Conservation (phyloP, 257 asterid species). For the Craterostigma plantagineum region DNA sequence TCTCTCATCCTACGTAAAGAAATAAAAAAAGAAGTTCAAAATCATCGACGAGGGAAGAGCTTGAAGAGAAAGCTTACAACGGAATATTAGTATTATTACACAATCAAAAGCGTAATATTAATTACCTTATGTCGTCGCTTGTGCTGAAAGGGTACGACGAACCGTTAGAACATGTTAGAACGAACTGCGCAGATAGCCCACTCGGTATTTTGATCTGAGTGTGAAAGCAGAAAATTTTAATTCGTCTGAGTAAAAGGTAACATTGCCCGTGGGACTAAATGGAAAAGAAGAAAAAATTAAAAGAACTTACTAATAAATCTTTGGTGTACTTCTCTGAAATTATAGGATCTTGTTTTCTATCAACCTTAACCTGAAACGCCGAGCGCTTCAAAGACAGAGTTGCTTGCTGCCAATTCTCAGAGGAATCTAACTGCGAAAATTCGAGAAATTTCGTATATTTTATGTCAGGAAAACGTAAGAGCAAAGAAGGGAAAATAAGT, state of each 20-base stretch:
- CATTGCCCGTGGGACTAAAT: neutral
- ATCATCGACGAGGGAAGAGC: neutral
- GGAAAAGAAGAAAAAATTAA: neutral
- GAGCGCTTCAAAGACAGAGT: constrained; percentile 46
- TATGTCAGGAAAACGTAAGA: too few species aligned
- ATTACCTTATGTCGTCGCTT: constrained; percentile 60
- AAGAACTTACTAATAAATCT: constrained; percentile 63
- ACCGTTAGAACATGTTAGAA: constrained; percentile 61
- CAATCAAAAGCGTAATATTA: constrained; percentile 5
- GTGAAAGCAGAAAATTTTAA: constrained; percentile 7
- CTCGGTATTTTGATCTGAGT: constrained; percentile 81
- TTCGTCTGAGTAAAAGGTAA: constrained; percentile 1
- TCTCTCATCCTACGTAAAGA: constrained; percentile 56
- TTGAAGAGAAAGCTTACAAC: neutral
- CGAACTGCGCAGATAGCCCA: constrained; percentile 74
- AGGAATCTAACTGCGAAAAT: constrained; percentile 41
- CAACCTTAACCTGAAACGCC: constrained; percentile 68
- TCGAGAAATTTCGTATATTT: too few species aligned
- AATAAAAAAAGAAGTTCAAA: constrained; percentile 3
- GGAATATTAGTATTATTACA: neutral
- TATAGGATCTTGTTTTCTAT: constrained; percentile 35
- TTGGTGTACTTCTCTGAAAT: constrained; percentile 58
- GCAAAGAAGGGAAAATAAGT: constrained; percentile 35
- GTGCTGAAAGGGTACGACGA: constrained; percentile 77
- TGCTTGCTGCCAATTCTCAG: constrained; percentile 82